phyloP scores from a whole-genome alignment of 1,284 basidiomycete species.

The Pseudozyma sp. region DNA sequence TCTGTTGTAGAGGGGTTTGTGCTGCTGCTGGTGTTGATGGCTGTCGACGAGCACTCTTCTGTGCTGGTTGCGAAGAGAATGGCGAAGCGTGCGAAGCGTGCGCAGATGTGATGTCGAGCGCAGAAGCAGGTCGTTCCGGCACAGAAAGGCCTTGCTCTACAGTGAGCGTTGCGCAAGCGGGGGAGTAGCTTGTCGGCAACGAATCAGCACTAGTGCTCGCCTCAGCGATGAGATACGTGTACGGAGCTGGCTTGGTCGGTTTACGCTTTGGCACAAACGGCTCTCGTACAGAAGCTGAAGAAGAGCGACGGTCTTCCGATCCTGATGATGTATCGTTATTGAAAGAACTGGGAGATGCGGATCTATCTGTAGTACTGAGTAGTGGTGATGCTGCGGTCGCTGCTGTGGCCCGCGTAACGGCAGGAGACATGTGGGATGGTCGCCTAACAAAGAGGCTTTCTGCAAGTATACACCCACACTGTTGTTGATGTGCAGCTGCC shows the following conservation, averaged over 20 bases:
- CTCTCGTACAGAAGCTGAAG: slow-evolving; percentile 16
- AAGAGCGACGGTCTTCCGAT: slow-evolving; percentile 16
- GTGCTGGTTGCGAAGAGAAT: neutral
- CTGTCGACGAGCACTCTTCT: neutral
- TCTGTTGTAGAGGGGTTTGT: neutral
- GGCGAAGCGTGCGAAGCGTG: slow-evolving; percentile 16
- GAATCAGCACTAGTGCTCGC: slow-evolving; percentile 30
- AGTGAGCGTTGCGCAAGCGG: neutral
- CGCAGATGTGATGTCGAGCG: slow-evolving; percentile 12
- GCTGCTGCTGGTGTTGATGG: neutral
- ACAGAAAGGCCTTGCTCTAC: neutral
- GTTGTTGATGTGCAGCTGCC: too few relatives aligned
- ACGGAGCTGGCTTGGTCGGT: slow-evolving; percentile 26
- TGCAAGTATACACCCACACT: slow-evolving; percentile 17
- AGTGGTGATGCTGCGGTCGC: slow-evolving; percentile 10
- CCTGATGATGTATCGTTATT: neutral
- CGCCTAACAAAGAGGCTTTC: neutral
- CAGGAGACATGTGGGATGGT: slow-evolving; percentile 50
- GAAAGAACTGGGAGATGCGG: neutral
- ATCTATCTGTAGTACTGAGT: neutral
- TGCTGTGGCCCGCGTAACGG: slow-evolving; percentile 40
- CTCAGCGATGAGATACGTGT: slow-evolving; percentile 32
- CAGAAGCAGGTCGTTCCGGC: slow-evolving; percentile 33
- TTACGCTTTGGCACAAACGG: slow-evolving; percentile 47
- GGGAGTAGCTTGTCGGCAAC: slow-evolving; percentile 10